phyloP scores from a whole-genome alignment of 2,329 filamentous ascomycete genomes.

The Endothia cerciana region DNA sequence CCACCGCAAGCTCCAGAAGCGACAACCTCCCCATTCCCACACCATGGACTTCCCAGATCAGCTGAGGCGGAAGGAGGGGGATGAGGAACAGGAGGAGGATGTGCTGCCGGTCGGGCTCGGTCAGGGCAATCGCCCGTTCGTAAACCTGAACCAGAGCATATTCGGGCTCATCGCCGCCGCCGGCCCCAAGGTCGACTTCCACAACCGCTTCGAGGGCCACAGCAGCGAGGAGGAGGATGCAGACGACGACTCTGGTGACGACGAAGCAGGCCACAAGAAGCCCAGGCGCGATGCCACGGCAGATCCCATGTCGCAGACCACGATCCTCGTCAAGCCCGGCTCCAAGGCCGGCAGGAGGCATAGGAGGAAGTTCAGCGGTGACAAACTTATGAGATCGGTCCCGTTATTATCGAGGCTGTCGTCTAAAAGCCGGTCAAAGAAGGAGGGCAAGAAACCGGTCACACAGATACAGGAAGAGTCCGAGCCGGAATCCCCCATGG shows the following conservation, averaged over 20 bases:
- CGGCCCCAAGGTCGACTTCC: constrained; percentile 80
- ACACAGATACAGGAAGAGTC: constrained; percentile 42
- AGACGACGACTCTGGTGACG: constrained; percentile 47
- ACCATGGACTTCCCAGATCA: constrained; percentile 58
- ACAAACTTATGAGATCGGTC: constrained; percentile 68
- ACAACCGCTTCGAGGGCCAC: constrained; percentile 75
- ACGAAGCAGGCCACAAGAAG: constrained; percentile 27
- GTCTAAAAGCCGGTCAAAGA: constrained; percentile 45
- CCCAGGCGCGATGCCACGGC: constrained; percentile 21
- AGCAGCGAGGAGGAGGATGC: constrained; percentile 82
- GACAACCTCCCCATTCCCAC: constrained; percentile 36
- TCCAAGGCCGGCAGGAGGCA: constrained; percentile 46
- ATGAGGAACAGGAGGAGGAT: constrained; percentile 54
- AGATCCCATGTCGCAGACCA: constrained; percentile 44
- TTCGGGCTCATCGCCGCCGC: constrained; percentile 91
- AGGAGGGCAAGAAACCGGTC: constrained; percentile 45
- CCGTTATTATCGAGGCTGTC: constrained; percentile 58
- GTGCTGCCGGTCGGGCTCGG: constrained; percentile 52
- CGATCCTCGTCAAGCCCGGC: constrained; percentile 39
- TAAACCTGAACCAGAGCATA: constrained; percentile 91
- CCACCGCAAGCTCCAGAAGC: constrained; percentile 50
- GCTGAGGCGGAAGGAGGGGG: constrained; percentile 52
- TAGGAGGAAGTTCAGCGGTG: constrained; percentile 64
- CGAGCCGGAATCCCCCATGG: constrained; percentile 34
- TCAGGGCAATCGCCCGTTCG: constrained; percentile 45